Conservation (phyloP, 768 basidiomycete species). For the Tulasnella sp. region DNA sequence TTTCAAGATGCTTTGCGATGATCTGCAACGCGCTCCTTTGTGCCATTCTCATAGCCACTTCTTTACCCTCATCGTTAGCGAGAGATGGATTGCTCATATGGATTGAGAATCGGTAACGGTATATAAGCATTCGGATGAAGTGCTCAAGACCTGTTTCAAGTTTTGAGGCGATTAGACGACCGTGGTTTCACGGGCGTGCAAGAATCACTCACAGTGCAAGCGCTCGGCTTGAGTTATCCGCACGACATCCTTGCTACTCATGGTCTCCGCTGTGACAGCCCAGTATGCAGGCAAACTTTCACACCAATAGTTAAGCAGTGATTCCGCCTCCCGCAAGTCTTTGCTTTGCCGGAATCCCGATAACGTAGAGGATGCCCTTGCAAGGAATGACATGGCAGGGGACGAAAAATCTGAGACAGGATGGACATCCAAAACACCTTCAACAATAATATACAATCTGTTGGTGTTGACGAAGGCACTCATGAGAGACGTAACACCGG, state of each 20-base stretch:
- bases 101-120: conserved; percentile 56
- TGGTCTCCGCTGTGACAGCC: conserved; percentile 66
- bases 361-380: conserved; percentile 55
- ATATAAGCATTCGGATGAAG: conserved; percentile 74
- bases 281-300: conserved; percentile 59
- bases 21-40: conserved; percentile 71
- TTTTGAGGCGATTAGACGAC: neutral
- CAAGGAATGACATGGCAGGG: conserved; percentile 65
- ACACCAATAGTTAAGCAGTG: conserved; percentile 66
- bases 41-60: conserved; percentile 62
- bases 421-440: conserved; percentile 73
- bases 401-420: conserved; percentile 45
- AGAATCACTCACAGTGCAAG: conserved; percentile 42
- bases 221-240: conserved; percentile 80
- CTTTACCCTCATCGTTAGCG: conserved; percentile 44
- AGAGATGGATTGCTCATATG: conserved; percentile 25
- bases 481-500: conserved; percentile 62
- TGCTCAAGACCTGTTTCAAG: conserved; percentile 43
- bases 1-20: conserved; percentile 61
- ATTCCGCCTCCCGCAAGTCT: conserved; percentile 58
- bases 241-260: conserved; percentile 75
- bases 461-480: conserved; percentile 61
- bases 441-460: conserved; percentile 75
- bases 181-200: neutral
- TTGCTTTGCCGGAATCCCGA: conserved; percentile 47